Base-by-base conservation (phyloP, 2,329 filamentous ascomycete genomes). In the Colletotrichum simmondsii region DNA sequence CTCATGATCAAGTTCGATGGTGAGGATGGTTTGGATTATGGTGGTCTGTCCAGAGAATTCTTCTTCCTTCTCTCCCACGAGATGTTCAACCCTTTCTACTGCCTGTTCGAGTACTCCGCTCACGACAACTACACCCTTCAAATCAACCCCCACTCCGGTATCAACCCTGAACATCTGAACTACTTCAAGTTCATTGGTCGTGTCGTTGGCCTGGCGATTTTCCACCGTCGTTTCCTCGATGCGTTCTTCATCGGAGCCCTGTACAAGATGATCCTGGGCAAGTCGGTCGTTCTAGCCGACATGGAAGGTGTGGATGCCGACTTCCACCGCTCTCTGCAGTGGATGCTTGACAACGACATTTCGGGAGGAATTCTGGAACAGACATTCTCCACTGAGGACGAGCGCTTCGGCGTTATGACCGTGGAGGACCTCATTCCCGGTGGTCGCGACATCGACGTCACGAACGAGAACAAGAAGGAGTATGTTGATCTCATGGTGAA, bases 21-120 rank as follows among this genome's bases (percentile, higher is more conserved):
- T 61, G 97, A 99, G 85, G 97, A 99, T 79, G 97, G 97, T 84
- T 87, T 99, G 74, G 97, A 99, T 84, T 99, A 99, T 80, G 97
- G 97, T 83, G 97, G 97, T 88, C 89, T 99, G 68, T 99, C 97
- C 46, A 90, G 95, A 90, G 97, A 99, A 85, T 99, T 99, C 88
- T 99, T 99, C 89, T 99, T 99, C 91, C 88, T 99, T 53, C 91
- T 99, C 68, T 98, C 96, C 19, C 97, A 99, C 85, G 97, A 99
- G 87, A 99, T 99, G 97, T 99, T 99, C 87, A 99, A 99, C 83
- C 97, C 97, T 37, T 99, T 99, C 86, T 99, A 99, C 87, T 99
- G 97, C 83, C 89, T 99, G 66, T 99, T 99, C 87, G 97, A 99
- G 85, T 99, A 99, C 84, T 98, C 97, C 30, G 97, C 97, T 52